A percentile compares a stretch with the other conserved stretches of the same genome.
Conservation (phyloP, 768 basidiomycete species). For the Fibroporia radiculosa region DNA sequence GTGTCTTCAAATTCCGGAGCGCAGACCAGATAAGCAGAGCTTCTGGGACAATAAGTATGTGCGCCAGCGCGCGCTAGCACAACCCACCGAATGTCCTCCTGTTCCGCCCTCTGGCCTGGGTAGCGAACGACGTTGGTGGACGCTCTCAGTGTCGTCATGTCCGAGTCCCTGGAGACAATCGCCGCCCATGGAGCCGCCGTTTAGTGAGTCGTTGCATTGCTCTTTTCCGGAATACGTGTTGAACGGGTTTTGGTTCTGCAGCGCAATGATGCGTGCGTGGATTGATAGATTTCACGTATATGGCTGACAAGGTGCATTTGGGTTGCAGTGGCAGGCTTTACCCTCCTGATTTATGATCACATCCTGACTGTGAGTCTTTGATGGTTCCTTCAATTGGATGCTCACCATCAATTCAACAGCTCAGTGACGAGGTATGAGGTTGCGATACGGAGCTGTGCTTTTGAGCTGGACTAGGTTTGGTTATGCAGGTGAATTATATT, state of each 20-base stretch:
- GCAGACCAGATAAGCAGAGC: slow-evolving; percentile 1
- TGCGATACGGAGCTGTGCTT: background rate
- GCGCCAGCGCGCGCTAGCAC: background rate
- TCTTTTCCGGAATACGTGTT: slow-evolving; percentile 2
- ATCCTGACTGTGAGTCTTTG: slow-evolving; percentile 16
- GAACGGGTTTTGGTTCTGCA: slow-evolving; percentile 1
- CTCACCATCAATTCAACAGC: slow-evolving; percentile 4
- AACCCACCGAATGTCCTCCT: slow-evolving; percentile 3
- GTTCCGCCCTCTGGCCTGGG: slow-evolving; percentile 5
- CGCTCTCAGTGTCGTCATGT: slow-evolving; percentile 10
- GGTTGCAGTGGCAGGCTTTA: slow-evolving; percentile 18
- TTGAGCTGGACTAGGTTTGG: background rate
- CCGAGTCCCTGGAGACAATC: slow-evolving; percentile 14
- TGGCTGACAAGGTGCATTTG: background rate
- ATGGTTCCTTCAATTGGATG: background rate
- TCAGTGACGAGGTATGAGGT: slow-evolving; percentile 18
- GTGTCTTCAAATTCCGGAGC: background rate
- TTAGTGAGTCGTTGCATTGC: slow-evolving; percentile 19
- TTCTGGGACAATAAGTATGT: slow-evolving; percentile 1
- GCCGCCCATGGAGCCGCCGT: slow-evolving; percentile 16
- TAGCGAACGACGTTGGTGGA: slow-evolving; percentile 11
- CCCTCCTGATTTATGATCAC: slow-evolving; percentile 21
- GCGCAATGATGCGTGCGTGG: slow-evolving; percentile 18
- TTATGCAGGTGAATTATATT: slow-evolving; percentile 16
- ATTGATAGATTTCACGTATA: background rate